These are phyloP conservation scores for Pseudogymnoascus sp. DNA, from an alignment of 2,329 filamentous ascomycete species.

Conservation along the genomic window DNA sequence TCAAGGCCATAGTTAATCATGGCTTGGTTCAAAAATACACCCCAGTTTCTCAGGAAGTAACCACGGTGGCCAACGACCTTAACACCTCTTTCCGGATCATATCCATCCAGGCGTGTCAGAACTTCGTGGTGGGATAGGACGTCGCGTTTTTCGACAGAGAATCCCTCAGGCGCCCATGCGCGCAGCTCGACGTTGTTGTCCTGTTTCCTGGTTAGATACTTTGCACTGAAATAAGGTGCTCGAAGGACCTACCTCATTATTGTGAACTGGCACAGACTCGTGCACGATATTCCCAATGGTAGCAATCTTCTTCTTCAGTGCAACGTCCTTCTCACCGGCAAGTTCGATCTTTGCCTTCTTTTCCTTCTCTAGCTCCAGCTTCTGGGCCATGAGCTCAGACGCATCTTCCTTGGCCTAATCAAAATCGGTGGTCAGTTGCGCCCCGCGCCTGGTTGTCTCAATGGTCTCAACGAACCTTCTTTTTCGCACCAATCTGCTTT, in stretches of 20 bases:
- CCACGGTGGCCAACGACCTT: conserved; percentile 93
- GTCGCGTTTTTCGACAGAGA: conserved; percentile 64
- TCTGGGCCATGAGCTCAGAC: conserved; percentile 68
- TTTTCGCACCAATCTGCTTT: conserved; percentile 84
- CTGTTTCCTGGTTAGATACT: conserved; percentile 26
- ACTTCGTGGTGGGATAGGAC: conserved; percentile 92
- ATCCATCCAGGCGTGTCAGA: conserved; percentile 76
- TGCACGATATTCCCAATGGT: conserved; percentile 89
- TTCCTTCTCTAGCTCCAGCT: conserved; percentile 67
- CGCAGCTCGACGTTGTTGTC: conserved; percentile 73
- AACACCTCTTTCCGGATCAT: conserved; percentile 84
- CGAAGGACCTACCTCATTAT: conserved; percentile 56
- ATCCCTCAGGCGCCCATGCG: conserved; percentile 72
- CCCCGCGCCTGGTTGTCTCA: neutral
- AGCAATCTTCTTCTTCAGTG: conserved; percentile 69
- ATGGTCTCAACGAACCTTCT: conserved; percentile 53
- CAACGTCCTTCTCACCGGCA: conserved; percentile 65
- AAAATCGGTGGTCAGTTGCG: conserved; percentile 3
- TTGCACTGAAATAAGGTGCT: neutral
- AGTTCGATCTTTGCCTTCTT: conserved; percentile 71
- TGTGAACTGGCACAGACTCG: conserved; percentile 71
- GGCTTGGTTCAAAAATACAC: conserved; percentile 84
- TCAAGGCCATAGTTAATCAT: conserved; percentile 92
- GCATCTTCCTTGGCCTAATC: conserved; percentile 74
- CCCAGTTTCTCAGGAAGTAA: conserved; percentile 85